Evolutionary conservation across 148 eudicot genomes (phyloP).

Genomic region (Heliamphora exappendiculata): DNA sequence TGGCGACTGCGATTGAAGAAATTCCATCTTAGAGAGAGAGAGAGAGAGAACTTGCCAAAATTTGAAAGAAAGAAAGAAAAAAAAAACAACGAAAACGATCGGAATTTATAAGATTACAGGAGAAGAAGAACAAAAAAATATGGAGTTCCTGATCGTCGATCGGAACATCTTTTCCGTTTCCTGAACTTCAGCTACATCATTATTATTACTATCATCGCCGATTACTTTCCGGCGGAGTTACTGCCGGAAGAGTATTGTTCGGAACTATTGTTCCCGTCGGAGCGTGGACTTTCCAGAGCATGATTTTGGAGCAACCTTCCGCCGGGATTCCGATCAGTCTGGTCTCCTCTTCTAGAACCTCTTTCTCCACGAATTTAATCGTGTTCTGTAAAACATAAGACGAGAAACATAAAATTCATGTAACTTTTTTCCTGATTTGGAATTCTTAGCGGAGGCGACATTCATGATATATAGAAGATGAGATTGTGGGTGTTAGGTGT

Average conservation of each 20-base stretch:
- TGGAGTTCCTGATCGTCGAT: no score
- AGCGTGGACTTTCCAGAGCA: conserved; percentile 58
- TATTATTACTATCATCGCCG: neutral
- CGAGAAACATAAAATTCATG: neutral
- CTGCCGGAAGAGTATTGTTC: conserved; percentile 10
- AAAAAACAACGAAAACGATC: no score
- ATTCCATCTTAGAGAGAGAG: no score
- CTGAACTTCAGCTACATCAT: no score
- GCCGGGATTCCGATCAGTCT: conserved; percentile 64
- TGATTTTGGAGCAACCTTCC: conserved; percentile 63
- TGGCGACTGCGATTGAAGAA: no score
- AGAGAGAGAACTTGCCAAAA: no score
- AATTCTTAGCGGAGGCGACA: neutral
- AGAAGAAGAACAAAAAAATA: no score
- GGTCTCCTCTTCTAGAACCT: conserved; percentile 72
- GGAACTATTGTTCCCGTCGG: conserved; percentile 31
- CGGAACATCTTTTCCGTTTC: no score
- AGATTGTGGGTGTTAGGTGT: no score
- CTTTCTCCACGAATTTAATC: conserved; percentile 70
- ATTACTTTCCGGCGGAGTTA: neutral
- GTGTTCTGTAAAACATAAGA: conserved; percentile 43
- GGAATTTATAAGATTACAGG: no score
- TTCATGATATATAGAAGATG: no score
- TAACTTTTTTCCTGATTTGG: neutral
- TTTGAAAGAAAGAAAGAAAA: no score